Evolutionary conservation across 495 filamentous ascomycete genomes (phyloP).

Genomic region (Venustampulla echinocandica): DNA sequence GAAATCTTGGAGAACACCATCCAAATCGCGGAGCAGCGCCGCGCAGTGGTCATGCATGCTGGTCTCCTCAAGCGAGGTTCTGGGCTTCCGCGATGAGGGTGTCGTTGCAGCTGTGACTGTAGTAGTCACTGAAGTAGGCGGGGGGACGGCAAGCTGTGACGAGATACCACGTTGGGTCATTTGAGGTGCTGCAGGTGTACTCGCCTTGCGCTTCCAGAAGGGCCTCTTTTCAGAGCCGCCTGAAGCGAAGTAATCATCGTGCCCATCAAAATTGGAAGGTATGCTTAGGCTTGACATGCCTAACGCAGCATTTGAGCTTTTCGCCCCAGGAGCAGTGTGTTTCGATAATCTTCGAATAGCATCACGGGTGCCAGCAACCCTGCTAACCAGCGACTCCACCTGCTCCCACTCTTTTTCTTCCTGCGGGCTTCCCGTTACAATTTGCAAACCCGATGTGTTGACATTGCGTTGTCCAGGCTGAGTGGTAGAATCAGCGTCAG

Average conservation of each 20-base stretch:
- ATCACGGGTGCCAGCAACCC: constrained; percentile 81
- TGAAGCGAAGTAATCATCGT: constrained; percentile 35
- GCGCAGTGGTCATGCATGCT: constrained; percentile 70
- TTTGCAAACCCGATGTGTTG: constrained; percentile 10
- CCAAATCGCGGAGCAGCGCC: constrained; percentile 71
- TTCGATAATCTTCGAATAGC: constrained; percentile 75
- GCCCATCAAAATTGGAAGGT: constrained; percentile 26
- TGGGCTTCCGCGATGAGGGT: constrained; percentile 10
- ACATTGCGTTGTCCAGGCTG: constrained; percentile 5
- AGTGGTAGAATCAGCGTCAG: constrained; percentile 5
- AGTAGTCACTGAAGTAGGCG: constrained; percentile 31
- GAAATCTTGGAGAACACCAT: constrained; percentile 74
- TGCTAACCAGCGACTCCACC: constrained; percentile 72
- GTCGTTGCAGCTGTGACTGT: constrained; percentile 28
- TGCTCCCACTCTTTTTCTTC: constrained; percentile 80
- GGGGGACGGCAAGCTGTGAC: constrained; percentile 52
- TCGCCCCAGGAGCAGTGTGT: constrained; percentile 53
- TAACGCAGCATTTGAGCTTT: constrained; percentile 3
- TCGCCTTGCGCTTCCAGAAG: constrained; percentile 91
- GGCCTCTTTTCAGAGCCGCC: constrained; percentile 40
- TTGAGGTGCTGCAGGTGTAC: constrained; percentile 30
- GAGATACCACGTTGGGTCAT: constrained; percentile 38
- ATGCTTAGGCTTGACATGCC: constrained; percentile 10
- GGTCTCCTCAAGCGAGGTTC: constrained; percentile 33
- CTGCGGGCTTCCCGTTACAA: constrained; percentile 19